Conservation (phyloP, 495 filamentous ascomycete genomes). For the Podospora comata region DNA sequence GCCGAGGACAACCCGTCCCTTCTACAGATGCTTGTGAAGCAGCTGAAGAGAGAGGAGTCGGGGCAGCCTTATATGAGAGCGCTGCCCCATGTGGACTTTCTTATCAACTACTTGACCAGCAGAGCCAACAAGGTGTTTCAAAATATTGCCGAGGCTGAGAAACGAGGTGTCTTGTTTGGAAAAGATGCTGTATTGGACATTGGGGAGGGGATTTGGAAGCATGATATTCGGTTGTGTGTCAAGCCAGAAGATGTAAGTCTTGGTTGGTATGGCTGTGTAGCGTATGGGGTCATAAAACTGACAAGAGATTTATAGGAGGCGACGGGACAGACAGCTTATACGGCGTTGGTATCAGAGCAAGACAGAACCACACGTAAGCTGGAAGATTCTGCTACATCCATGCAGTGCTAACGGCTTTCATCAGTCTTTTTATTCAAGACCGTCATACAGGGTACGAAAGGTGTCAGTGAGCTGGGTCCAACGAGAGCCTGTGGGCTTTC, state of each 20-base stretch:
- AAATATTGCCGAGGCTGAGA: constrained; percentile 54
- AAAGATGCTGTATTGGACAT: constrained; percentile 37
- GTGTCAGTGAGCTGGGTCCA: constrained; percentile 36
- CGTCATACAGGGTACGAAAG: constrained; percentile 39
- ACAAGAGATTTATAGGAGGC: constrained; percentile 29
- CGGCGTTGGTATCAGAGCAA: constrained; percentile 33
- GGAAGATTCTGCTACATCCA: constrained; percentile 28
- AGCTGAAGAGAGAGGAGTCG: constrained; percentile 44
- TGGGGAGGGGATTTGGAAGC: constrained; percentile 36
- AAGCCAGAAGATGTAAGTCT: not conserved
- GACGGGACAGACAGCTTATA: constrained; percentile 30
- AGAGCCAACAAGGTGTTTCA: constrained; percentile 44
- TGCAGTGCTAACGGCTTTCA: not conserved
- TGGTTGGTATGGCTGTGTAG: not conserved
- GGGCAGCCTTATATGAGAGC: constrained; percentile 38
- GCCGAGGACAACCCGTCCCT: constrained; percentile 38
- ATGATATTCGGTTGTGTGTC: constrained; percentile 37
- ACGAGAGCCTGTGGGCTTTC: constrained; percentile 35
- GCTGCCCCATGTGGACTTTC: constrained; percentile 43
- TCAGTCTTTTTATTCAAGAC: constrained; percentile 49
- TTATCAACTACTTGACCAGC: constrained; percentile 42
- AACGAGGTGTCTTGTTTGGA: constrained; percentile 53
- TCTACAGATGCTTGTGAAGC: constrained; percentile 45
- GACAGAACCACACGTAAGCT: constrained; percentile 28
- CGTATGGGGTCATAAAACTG: constrained; percentile 6